These are phyloP conservation scores for Mychonastes homosphaera DNA, from an alignment of 139 green algal genomes.

Conservation along the genomic window DNA sequence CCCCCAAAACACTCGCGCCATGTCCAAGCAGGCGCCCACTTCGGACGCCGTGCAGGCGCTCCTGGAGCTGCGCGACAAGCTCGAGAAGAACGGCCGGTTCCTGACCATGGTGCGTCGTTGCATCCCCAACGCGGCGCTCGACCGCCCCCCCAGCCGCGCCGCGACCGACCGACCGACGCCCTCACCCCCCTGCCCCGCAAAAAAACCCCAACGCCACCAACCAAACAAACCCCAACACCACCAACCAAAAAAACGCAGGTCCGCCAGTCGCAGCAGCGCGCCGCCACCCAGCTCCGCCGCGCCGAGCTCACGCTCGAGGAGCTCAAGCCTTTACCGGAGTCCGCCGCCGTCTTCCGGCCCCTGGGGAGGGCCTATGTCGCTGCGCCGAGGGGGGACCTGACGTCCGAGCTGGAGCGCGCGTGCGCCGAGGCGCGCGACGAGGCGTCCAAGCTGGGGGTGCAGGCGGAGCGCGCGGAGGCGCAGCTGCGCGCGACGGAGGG, in stretches of 20 bases:
- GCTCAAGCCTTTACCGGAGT: slow-evolving; percentile 2
- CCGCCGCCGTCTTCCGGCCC: slow-evolving; percentile 10
- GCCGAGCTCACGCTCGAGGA: slow-evolving; percentile 16
- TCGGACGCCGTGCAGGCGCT: slow-evolving; percentile 15
- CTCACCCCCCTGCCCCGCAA: not conserved
- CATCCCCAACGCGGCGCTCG: not conserved
- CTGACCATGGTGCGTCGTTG: slow-evolving; percentile 4
- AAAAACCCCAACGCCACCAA: not conserved
- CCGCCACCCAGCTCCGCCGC: not conserved
- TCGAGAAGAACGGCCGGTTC: not conserved
- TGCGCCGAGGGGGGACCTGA: slow-evolving; percentile 8
- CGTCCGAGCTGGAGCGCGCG: slow-evolving; percentile 7
- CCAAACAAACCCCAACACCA: too few species aligned
- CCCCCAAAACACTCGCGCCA: too few species aligned
- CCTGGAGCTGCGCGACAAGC: slow-evolving; percentile 18
- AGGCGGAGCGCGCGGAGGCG: slow-evolving; percentile 12
- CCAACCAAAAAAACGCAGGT: too few species aligned
- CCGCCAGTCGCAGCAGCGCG: slow-evolving; percentile 10
- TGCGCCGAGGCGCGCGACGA: slow-evolving; percentile 2
- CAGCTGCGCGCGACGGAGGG: not conserved
- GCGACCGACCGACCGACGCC: not conserved
- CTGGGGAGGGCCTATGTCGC: slow-evolving; percentile 18
- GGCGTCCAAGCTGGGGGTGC: not conserved
- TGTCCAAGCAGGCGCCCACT: too few species aligned
- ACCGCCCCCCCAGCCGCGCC: not conserved